phyloP scores from a whole-genome alignment of 305 asterid genomes.

The Fraxinus angustifolia region DNA sequence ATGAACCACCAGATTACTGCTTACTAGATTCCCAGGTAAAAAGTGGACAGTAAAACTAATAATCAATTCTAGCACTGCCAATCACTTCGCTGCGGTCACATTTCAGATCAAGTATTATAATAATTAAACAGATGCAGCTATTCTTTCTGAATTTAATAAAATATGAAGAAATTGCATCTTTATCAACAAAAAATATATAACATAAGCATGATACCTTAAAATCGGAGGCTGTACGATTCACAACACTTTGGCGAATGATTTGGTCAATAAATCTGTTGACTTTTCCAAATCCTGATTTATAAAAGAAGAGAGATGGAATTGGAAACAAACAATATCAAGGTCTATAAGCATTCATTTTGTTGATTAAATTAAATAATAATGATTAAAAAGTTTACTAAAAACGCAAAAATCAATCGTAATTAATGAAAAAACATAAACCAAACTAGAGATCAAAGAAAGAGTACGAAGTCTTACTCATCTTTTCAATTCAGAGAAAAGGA shows the following conservation, averaged over 20 bases:
- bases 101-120: neutral
- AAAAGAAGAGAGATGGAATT: neutral
- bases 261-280: constrained; percentile 24
- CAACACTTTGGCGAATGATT: constrained; percentile 27
- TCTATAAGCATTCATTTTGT: neutral
- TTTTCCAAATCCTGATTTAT: constrained; percentile 37
- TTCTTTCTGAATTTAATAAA: neutral
- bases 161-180: neutral
- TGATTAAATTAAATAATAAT: neutral
- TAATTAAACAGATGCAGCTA: neutral
- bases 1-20: neutral
- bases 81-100: neutral
- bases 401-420: neutral
- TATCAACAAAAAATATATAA: neutral
- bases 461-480: constrained; percentile 26
- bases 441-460: neutral
- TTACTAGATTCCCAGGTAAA: neutral
- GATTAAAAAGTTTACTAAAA: neutral
- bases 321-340: neutral
- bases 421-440: neutral
- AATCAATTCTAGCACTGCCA: neutral
- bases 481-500: neutral
- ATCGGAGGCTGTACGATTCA: constrained; percentile 29
- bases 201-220: constrained; percentile 24
- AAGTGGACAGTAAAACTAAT: neutral